Percentiles rank a stretch among this genome's conserved stretches.
Evolutionary conservation across 2,329 filamentous ascomycete species (phyloP).

Genomic region (Stagonosporopsis chrysanthemi): DNA sequence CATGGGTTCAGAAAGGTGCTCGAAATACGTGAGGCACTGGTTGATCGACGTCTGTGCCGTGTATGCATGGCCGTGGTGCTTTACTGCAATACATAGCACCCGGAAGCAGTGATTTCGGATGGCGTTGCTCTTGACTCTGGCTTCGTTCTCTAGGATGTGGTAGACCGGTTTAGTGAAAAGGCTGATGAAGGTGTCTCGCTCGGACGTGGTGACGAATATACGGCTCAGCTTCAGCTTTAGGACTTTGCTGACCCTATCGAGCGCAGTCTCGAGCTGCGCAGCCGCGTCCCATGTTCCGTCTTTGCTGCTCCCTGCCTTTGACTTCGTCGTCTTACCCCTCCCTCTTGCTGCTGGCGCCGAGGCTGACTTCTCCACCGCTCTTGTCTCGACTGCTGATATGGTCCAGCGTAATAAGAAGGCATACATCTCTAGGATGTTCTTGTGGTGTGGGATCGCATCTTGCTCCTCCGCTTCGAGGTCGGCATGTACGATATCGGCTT

Average conservation of each 20-base stretch:
- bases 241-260: slow-evolving; percentile 96
- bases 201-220: slow-evolving; percentile 95
- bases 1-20: slow-evolving; percentile 99
- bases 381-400: slow-evolving; percentile 90
- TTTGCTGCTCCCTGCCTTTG: slow-evolving; percentile 65
- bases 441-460: slow-evolving; percentile 79
- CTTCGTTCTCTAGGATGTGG: slow-evolving; percentile 91
- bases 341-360: slow-evolving; percentile 74
- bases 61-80: slow-evolving; percentile 96
- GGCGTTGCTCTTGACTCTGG: slow-evolving; percentile 83
- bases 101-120: slow-evolving; percentile 98
- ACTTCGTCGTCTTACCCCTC: slow-evolving; percentile 76
- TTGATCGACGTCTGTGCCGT: slow-evolving; percentile 97
- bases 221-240: slow-evolving; percentile 89
- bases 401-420: slow-evolving; percentile 96
- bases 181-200: slow-evolving; percentile 92
- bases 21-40: slow-evolving; percentile 96
- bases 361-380: slow-evolving; percentile 87
- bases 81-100: slow-evolving; percentile 93
- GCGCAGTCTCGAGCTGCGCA: slow-evolving; percentile 81
- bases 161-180: slow-evolving; percentile 93
- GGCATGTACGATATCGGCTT: slow-evolving; percentile 83
- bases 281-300: slow-evolving; percentile 89
- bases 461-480: slow-evolving; percentile 94
- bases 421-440: slow-evolving; percentile 90